Percentiles rank a stretch among this genome's conserved stretches.
phyloP scores from a whole-genome alignment of 306 rosid genomes.

The Rosa rugosa region DNA sequence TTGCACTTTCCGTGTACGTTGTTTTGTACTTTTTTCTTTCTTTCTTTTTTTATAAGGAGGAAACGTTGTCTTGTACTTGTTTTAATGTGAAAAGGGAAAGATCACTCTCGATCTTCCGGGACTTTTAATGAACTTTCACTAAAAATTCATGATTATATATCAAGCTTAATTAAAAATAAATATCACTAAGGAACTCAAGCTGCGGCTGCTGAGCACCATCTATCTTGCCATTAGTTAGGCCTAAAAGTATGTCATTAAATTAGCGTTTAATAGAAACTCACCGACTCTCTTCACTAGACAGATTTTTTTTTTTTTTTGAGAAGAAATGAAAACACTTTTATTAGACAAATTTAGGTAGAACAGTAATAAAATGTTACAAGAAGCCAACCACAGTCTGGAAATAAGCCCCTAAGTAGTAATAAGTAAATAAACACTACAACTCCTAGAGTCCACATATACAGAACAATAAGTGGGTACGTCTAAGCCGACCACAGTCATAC shows the following conservation, averaged over 20 bases:
- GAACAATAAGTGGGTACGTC: too few species aligned
- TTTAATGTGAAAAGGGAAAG: background rate
- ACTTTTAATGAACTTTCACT: background rate
- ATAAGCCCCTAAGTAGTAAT: too few species aligned
- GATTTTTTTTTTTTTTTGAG: too few species aligned
- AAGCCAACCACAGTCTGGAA: too few species aligned
- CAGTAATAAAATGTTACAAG: too few species aligned
- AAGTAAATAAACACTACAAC: too few species aligned
- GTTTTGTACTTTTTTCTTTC: background rate
- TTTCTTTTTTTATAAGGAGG: too few species aligned
- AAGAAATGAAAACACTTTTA: too few species aligned
- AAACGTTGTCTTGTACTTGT: background rate
- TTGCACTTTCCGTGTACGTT: slow-evolving; percentile 3
- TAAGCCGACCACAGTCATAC: too few species aligned
- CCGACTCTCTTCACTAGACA: background rate
- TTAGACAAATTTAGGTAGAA: too few species aligned
- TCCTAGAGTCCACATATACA: too few species aligned
- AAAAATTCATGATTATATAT: background rate
- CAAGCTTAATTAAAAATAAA: background rate
- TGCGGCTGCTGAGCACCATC: background rate
- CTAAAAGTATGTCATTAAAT: background rate
- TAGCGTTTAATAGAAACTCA: background rate
- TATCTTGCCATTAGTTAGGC: background rate
- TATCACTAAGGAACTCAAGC: background rate
- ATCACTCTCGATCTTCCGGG: background rate